Evolutionary conservation across 345 rosid genomes (phyloP), one percentile per base, ranked within the genome.

Genomic region (Mallotus nudiflorus): DNA sequence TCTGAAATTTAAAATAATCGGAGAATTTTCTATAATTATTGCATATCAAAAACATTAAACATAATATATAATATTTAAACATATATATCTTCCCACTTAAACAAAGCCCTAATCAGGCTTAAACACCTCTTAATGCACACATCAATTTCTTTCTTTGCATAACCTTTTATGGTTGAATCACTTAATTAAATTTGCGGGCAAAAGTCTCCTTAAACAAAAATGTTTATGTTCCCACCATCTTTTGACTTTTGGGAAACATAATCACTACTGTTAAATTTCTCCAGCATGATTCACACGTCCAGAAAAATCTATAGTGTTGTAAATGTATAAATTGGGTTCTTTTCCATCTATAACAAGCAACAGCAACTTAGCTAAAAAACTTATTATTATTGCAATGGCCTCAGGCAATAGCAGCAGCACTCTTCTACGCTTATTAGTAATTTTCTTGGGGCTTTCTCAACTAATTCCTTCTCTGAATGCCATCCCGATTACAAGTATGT

Each of bases 401-500:
- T 6, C 29, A 45, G 45, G 24, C 42, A 39, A 67, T 67, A 67
- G 77, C 67, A 49, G 35, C n/a, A n/a, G 55, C 28, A 33, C 52
- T 53, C 13, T 67, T 52, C 25, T 66, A 0, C 62, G 66, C 37
- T 52, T 67, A 20, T 25, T 74, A 28, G 42, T 63, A 25, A 9
- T 69, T 29, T n/a, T 67, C 25, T 19, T 75, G 45, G 68, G 51
- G 20, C 16, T 56, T 62, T 68, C 66, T 63, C 51, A 69, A 27
- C 55, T 69, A 15, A 22, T 69, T 58, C 35, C 6, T 52, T 46
- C 6, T 52, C 39, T 35, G 31, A 55, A 46, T 46, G 78, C 78
- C 48, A 62, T 60, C 48, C 78, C 78, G 37, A 24, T 55, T 46
- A 62, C 74, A 69, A 75, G 78, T 75, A 74, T 13, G 52, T 37